phyloP scores from a whole-genome alignment of 306 rosid species.

The Hippophae gyantsensis region DNA sequence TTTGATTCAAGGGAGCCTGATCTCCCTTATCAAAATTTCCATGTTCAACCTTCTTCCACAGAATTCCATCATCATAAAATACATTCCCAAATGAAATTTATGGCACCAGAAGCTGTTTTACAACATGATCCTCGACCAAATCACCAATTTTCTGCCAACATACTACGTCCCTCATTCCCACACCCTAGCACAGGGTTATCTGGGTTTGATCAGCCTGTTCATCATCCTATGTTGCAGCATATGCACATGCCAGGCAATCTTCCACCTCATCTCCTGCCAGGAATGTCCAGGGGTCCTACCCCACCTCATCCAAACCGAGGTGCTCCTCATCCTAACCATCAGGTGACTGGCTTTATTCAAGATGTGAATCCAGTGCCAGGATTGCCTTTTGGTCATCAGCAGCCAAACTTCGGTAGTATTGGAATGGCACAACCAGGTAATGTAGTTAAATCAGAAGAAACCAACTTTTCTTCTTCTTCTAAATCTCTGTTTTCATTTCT shows the following conservation, averaged over 20 bases:
- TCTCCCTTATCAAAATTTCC: conserved; percentile 49
- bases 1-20: conserved; percentile 59
- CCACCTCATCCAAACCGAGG: conserved; percentile 40
- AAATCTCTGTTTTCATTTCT: not conserved
- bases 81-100: conserved; percentile 53
- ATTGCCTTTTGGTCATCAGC: conserved; percentile 59
- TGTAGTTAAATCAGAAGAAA: not conserved
- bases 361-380: conserved; percentile 57
- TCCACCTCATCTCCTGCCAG: conserved; percentile 60
- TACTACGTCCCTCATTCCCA: conserved; percentile 66
- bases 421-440: conserved; percentile 68
- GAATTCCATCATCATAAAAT: conserved; percentile 49
- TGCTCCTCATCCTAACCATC: conserved; percentile 36
- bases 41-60: conserved; percentile 44
- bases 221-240: conserved; percentile 66
- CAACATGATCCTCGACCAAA: conserved; percentile 50
- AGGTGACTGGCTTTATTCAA: conserved; percentile 47
- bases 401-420: conserved; percentile 48
- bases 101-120: conserved; percentile 48
- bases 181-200: conserved; percentile 40
- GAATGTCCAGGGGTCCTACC: conserved; percentile 57
- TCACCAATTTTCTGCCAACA: conserved; percentile 58
- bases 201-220: conserved; percentile 58
- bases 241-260: conserved; percentile 61
- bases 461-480: not conserved